Base-by-base conservation (phyloP, 2,329 filamentous ascomycete genomes). In the Orbilia javanica region DNA sequence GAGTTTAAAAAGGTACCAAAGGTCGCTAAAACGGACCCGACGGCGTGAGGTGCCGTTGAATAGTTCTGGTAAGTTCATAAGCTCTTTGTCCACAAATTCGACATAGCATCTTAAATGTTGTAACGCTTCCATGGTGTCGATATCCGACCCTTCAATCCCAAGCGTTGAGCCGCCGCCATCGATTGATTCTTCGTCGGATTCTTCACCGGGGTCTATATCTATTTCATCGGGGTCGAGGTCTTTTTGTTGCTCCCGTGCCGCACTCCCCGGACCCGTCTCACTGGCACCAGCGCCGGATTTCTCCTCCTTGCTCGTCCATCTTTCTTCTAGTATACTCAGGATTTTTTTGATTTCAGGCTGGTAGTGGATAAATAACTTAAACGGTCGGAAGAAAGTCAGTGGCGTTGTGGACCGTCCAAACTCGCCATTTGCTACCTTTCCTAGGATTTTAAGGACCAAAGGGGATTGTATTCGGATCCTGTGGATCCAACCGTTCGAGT, bases 101-200 rank as follows among this genome's bases (percentile, higher is more conserved):
- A 86, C 84, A 44, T 86, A 86, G 82, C 83, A 84, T 13, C 84
- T 82, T 83, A 86, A 85, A 73, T 86, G 84, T 1, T 82, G 80
- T 15, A 86, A 81, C 0, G 84, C 84, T 66, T 85, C 84, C 0
- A 83, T 81, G 67, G 83, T 84, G 62, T 85, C 83, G 83, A 85
- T 85, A 65, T 84, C 80, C 1, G 80, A 78, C 31, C 84, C 83
- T 34, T 83, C 0, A 84, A 85, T 25, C 83, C 83, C 0, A 72
- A 80, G 13, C 84, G 83, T 25, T 83, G 80, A 39, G 13, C 34
- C 2, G 10, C 64, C 72, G 0, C 48, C 77, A 5, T 82, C 80
- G 7, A 57, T 31, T 10, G 55, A 52, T 57, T 73, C 42, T 53
- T 79, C 67, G n/a, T 68, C 22, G 52, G 79, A 77, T 6, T 81